phyloP scores from a whole-genome alignment of 257 asterid genomes.

The Primulina tabacum region DNA sequence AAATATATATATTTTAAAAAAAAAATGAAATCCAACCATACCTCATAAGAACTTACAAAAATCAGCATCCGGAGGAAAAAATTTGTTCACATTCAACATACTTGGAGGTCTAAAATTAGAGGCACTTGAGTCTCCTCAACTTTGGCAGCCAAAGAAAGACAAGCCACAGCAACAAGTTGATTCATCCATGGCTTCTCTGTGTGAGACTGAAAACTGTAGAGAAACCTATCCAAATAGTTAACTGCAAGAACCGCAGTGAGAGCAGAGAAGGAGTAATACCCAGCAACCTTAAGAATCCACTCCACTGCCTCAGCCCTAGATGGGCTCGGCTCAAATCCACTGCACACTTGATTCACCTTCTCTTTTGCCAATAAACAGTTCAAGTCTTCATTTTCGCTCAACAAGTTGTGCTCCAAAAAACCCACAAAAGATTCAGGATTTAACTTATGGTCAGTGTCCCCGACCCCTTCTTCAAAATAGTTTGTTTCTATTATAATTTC shows the following conservation, averaged over 20 bases:
- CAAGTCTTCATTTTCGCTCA: conserved; percentile 51
- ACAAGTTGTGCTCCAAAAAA: conserved; percentile 30
- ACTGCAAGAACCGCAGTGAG: conserved; percentile 77
- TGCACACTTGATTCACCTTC: conserved; percentile 27
- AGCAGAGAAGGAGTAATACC: conserved; percentile 56
- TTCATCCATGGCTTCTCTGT: conserved; percentile 60
- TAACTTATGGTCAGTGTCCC: conserved; percentile 11
- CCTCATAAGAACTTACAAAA: neutral
- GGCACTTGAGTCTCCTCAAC: conserved; percentile 76
- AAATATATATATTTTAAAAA: conserved; percentile 1
- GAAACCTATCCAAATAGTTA: conserved; percentile 63
- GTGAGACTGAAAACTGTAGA: conserved; percentile 32
- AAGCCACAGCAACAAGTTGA: conserved; percentile 78
- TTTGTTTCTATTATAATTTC: conserved; percentile 17
- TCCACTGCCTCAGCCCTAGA: conserved; percentile 52
- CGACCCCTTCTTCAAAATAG: conserved; percentile 11
- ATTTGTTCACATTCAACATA: conserved; percentile 26
- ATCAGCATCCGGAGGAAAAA: too few species aligned
- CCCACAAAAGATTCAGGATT: conserved; percentile 17
- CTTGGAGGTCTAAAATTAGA: conserved; percentile 73
- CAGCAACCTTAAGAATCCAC: conserved; percentile 57
- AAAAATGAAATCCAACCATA: conserved; percentile 4
- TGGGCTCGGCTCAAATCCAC: conserved; percentile 26
- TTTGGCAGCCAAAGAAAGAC: conserved; percentile 82
- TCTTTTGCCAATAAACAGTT: conserved; percentile 43